Base-by-base conservation (phyloP, 106 monocot genomes). In the Gastrodia elata region DNA sequence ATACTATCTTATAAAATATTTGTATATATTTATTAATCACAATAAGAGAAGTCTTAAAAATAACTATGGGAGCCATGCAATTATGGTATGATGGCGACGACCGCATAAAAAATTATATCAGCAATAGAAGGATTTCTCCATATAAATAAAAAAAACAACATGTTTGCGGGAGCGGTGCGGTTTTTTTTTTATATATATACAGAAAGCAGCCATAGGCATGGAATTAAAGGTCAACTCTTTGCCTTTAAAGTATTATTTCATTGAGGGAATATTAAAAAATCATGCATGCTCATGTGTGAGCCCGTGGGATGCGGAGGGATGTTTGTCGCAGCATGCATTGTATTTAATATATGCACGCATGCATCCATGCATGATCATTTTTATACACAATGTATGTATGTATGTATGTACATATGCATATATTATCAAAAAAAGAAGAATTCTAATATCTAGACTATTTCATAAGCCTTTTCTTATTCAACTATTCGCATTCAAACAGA, bases 191-290 rank as follows among this genome's bases (percentile, higher is more conserved):
- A n/a, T n/a, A n/a, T n/a, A n/a, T n/a, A n/a, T n/a, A n/a, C n/a
- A n/a, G n/a, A n/a, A n/a, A 52, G 27, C 11, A 61, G 30, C 11
- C 27, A 61, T 30, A 30, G 42, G 6, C 59, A n/a, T n/a, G n/a
- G n/a, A n/a, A n/a, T n/a, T n/a, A 52, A 52, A 52, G 59, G 59
- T 61, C 59, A 61, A 61, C 30, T 61, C 59, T 10, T 10, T 28
- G 0, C 59, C 18, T n/a, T 30, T 28, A 61, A 9, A 61, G 30
- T 61, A 10, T 28, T 61, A 61, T 61, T 61, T 28, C 30, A 4
- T 2, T 0, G 52, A 10, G 14, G 22, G 22, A 22, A 52, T 52
- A 52, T 52, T 52, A 6, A 52, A 52, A 52, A 52, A 52, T 52
- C 52, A 52, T 52, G 52, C n/a, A 52, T 52, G 52, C 2, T 22